These are phyloP conservation scores for Aspergillus felis DNA, from an alignment of 2,329 filamentous ascomycete genomes.

Conservation along the genomic window DNA sequence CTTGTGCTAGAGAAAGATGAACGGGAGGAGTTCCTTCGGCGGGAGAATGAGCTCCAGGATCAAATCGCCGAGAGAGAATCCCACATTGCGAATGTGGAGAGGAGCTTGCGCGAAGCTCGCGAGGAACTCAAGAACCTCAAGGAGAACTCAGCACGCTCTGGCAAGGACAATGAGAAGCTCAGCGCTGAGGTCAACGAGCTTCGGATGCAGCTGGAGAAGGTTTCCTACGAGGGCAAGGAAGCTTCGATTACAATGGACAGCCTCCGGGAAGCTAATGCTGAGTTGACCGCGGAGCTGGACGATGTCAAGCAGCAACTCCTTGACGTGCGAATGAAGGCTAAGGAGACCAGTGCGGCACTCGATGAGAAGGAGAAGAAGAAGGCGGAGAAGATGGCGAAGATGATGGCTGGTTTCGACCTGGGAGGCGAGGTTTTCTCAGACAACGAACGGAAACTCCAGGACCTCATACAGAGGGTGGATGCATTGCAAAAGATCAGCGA, in stretches of 20 bases:
- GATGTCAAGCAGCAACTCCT: conserved; percentile 94
- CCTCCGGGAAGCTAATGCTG: conserved; percentile 89
- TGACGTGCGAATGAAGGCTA: conserved; percentile 93
- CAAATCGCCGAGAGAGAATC: conserved; percentile 92
- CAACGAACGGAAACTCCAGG: conserved; percentile 80
- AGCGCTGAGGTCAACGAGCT: conserved; percentile 84
- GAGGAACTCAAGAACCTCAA: conserved; percentile 83
- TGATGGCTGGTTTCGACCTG: conserved; percentile 98
- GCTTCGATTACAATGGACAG: conserved; percentile 97
- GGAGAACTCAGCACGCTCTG: conserved; percentile 76
- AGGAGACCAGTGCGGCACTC: conserved; percentile 81
- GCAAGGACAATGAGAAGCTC: conserved; percentile 86
- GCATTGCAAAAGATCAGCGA: conserved; percentile 71
- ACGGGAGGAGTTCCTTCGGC: conserved; percentile 87
- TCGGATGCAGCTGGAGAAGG: conserved; percentile 93
- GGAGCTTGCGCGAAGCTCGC: conserved; percentile 74
- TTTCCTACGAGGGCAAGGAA: conserved; percentile 95
- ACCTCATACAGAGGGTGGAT: conserved; percentile 80
- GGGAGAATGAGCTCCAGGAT: conserved; percentile 96
- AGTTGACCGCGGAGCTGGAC: conserved; percentile 87
- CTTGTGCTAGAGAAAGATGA: conserved; percentile 92
- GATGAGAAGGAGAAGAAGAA: conserved; percentile 99
- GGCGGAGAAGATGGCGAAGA: conserved; percentile 98
- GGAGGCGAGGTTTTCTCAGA: conserved; percentile 90
- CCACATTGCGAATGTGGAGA: conserved; percentile 72